phyloP scores from a whole-genome alignment of 495 filamentous ascomycete genomes.

The Daldinia vernicosa region DNA sequence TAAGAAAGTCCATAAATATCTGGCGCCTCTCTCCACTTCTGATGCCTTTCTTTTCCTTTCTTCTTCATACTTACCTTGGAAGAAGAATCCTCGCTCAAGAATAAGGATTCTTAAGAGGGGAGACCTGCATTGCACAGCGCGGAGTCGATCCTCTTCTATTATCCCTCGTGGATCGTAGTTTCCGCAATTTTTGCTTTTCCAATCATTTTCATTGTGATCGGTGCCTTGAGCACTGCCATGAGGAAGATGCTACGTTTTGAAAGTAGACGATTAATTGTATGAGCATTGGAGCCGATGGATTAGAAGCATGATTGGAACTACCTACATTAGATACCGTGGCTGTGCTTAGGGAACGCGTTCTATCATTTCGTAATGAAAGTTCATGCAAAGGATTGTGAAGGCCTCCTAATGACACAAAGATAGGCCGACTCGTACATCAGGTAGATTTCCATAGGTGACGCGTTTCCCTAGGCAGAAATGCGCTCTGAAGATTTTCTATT shows the following conservation, averaged over 20 bases:
- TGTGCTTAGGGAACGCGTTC: too few species aligned
- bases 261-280: too few species aligned
- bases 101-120: constrained; percentile 66
- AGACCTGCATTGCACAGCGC: constrained; percentile 84
- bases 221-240: constrained; percentile 25
- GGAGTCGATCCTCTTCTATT: constrained; percentile 72
- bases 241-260: constrained; percentile 12
- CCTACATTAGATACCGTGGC: too few species aligned
- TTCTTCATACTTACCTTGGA: constrained; percentile 83
- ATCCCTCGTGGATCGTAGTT: constrained; percentile 72
- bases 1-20: constrained; percentile 1
- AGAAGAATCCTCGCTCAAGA: constrained; percentile 68
- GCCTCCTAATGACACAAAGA: too few species aligned
- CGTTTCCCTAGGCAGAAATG: not conserved
- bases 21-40: not conserved
- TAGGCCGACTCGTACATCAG: too few species aligned
- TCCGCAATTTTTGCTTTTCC: constrained; percentile 45
- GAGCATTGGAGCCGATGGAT: too few species aligned
- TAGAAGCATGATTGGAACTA: too few species aligned
- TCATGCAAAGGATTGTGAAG: too few species aligned
- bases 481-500: not conserved
- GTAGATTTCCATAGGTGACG: not conserved
- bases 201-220: constrained; percentile 25
- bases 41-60: constrained; percentile 28
- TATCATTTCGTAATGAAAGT: too few species aligned